Evolutionary conservation across 2,329 filamentous ascomycete genomes (phyloP).

Genomic region (Aspergillus tanneri): DNA sequence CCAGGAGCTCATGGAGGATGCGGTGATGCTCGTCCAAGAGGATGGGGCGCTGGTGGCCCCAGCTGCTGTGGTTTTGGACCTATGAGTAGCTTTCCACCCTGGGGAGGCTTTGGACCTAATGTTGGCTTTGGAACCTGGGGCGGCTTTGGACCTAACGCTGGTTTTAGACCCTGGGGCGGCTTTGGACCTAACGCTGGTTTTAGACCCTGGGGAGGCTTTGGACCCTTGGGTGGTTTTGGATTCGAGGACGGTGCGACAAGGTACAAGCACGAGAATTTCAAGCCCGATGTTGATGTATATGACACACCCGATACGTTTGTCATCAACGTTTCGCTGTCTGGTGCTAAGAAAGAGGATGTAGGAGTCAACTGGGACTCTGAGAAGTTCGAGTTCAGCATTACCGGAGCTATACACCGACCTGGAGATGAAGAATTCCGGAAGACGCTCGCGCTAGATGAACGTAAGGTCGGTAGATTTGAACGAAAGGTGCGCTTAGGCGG

Average conservation of each 20-base stretch:
- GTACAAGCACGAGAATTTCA: conserved; percentile 1
- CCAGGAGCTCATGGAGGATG: too few relatives aligned
- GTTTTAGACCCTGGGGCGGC: too few relatives aligned
- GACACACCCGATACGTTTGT: conserved; percentile 3
- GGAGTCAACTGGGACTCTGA: conserved; percentile 8
- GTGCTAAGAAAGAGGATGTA: conserved; percentile 8
- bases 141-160: too few relatives aligned
- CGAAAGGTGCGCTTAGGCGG: conserved; percentile 6
- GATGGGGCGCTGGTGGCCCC: neutral
- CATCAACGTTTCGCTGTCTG: conserved; percentile 1
- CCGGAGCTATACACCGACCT: neutral
- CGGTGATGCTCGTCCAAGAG: too few relatives aligned
- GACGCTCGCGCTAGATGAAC: conserved; percentile 6
- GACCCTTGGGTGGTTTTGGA: too few relatives aligned
- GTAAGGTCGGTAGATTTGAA: conserved; percentile 2
- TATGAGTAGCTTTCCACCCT: too few relatives aligned
- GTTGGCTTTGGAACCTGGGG: too few relatives aligned
- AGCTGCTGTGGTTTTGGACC: neutral
- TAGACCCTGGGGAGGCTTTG: too few relatives aligned
- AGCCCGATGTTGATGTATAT: conserved; percentile 7
- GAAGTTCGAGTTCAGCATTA: conserved; percentile 5
- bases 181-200: too few relatives aligned
- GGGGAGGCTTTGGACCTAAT: too few relatives aligned
- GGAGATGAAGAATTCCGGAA: conserved; percentile 3
- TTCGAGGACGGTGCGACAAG: too few relatives aligned